Conservation (phyloP, 2,329 filamentous ascomycete species). For the Cadophora malorum region DNA sequence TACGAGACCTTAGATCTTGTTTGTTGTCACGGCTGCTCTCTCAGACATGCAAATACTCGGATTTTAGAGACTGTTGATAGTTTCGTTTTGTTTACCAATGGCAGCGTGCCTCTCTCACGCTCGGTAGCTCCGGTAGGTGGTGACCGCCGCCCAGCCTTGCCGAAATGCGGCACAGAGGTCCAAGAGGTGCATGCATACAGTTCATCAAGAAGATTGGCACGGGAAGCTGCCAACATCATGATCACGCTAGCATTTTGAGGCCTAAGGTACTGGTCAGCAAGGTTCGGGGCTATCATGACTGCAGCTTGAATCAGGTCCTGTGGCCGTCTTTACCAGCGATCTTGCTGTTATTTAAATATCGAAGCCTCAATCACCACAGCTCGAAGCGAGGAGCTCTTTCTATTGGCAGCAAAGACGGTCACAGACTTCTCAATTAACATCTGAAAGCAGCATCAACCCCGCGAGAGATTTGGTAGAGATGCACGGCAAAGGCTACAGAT, state of each 20-base stretch:
- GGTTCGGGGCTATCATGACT: not conserved
- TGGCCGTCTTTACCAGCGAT: not conserved
- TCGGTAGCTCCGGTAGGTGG: not conserved
- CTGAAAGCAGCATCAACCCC: not conserved
- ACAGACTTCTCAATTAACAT: not conserved
- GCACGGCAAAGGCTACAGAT: not conserved
- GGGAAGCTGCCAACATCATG: not conserved
- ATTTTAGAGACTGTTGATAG: slow-evolving; percentile 12
- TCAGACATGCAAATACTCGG: slow-evolving; percentile 19
- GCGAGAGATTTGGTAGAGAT: not conserved
- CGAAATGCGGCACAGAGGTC: not conserved
- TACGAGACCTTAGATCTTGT: not conserved
- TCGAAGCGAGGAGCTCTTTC: not conserved
- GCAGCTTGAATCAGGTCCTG: not conserved
- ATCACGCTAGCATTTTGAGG: slow-evolving; percentile 11
- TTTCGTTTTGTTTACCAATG: slow-evolving; percentile 7
- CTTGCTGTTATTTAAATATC: not conserved
- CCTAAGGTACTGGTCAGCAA: not conserved
- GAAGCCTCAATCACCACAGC: not conserved
- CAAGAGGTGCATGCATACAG: not conserved
- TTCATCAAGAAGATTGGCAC: not conserved
- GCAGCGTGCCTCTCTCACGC: not conserved
- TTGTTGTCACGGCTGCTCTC: not conserved
- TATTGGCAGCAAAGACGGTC: not conserved
- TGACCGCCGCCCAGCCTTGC: not conserved